Evolutionary conservation across 352 stramenopile species (phyloP), one percentile per base, ranked within the genome.

Genomic region (Phytopythium aichiense): DNA sequence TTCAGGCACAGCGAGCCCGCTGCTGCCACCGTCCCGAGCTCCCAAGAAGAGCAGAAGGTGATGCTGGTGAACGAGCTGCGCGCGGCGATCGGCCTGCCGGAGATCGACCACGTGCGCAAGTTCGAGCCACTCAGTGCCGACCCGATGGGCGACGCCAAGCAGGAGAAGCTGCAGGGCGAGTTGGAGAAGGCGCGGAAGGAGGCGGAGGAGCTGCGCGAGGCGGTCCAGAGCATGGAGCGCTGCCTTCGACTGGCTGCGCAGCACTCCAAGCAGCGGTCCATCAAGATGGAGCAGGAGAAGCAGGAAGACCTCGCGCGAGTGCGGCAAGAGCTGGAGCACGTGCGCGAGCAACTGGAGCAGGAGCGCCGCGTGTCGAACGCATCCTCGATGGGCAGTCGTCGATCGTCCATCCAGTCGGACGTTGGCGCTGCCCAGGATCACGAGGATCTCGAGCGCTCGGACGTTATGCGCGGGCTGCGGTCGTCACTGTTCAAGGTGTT

Each of bases 41-140:
- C 42, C 9, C 63, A 73, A 3, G 82, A 89, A 55, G 63, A 57
- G 13, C 76, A 91, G 52, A 92, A 92, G 56, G 69, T 81, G 1
- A 67, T 64, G n/a, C 69, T 94, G n/a, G 70, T 94, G 33, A 94
- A 94, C 42, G 85, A 94, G 62, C 67, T 92, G 22, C 85, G 91
- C 51, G 52, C 70, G 22, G 77, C 71, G 38, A 88, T 94, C 37
- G 84, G 83, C 7, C 68, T 94, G 1, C 85, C 85, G 0, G 73
- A 90, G 50, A 81, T 94, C 56, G 73, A 76, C 43, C 71, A 85
- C 35, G 63, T 92, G n/a, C 79, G 81, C 20, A 83, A 65, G 25
- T 94, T 94, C 64, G 66, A 87, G 63, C 85, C 85, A 13, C 54
- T 94, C n/a, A 72, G 72, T 31, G 72, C 65, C 1, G 79, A 88